Conservation (phyloP, 2,329 filamentous ascomycete species). For the Aspergillus intermedius region DNA sequence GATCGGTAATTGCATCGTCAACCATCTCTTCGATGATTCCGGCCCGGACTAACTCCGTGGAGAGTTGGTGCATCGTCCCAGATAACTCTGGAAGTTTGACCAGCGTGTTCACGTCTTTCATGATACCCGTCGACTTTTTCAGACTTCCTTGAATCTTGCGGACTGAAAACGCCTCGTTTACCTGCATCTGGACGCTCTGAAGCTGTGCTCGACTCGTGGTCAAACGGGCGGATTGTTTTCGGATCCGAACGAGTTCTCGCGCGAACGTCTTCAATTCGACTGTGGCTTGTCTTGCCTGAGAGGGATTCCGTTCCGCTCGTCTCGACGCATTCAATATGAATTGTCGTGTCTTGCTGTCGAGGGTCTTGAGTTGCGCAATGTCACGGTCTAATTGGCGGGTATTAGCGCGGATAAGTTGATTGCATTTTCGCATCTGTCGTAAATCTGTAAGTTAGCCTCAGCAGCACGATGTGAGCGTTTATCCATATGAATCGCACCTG, state of each 20-base stretch:
- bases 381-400: slow-evolving; percentile 93
- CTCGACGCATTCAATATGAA: slow-evolving; percentile 77
- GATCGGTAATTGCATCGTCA: slow-evolving; percentile 71
- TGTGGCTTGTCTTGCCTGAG: slow-evolving; percentile 69
- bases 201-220: slow-evolving; percentile 87
- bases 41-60: slow-evolving; percentile 82
- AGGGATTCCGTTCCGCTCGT: slow-evolving; percentile 72
- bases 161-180: slow-evolving; percentile 91
- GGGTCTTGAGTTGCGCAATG: slow-evolving; percentile 68
- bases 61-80: slow-evolving; percentile 81
- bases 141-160: slow-evolving; percentile 94
- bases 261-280: slow-evolving; percentile 84
- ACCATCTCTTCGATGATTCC: slow-evolving; percentile 98
- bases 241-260: slow-evolving; percentile 73
- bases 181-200: slow-evolving; percentile 91
- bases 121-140: slow-evolving; percentile 77
- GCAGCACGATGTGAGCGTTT: slow-evolving; percentile 1
- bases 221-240: slow-evolving; percentile 67
- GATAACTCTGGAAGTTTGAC: slow-evolving; percentile 79
- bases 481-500: slow-evolving; percentile 57
- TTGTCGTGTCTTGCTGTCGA: slow-evolving; percentile 77
- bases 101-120: slow-evolving; percentile 91
- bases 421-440: slow-evolving; percentile 84
- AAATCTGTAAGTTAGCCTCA: slow-evolving; percentile 2
- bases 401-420: slow-evolving; percentile 79